phyloP scores from a whole-genome alignment of 768 basidiomycete species.

The Leccinellum luteum region DNA sequence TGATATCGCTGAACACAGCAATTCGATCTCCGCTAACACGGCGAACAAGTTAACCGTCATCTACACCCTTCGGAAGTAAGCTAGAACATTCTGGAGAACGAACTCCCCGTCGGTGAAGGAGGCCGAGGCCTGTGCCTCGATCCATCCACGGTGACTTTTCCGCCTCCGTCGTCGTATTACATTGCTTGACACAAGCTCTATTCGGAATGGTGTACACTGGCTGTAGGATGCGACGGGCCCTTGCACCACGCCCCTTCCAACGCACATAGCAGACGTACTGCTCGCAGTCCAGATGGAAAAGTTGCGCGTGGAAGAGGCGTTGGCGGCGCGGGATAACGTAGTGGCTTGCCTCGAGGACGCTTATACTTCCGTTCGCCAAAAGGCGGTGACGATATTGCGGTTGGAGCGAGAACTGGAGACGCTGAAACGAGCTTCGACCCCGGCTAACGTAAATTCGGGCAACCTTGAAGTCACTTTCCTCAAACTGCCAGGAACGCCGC shows the following conservation, averaged over 20 bases:
- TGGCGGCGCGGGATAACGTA: slow-evolving; percentile 61
- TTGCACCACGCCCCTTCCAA: background rate
- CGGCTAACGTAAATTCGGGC: slow-evolving; percentile 15
- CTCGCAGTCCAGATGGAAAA: slow-evolving; percentile 55
- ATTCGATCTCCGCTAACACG: background rate
- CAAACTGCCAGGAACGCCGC: slow-evolving; percentile 1
- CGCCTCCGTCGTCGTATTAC: background rate
- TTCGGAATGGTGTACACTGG: slow-evolving; percentile 9
- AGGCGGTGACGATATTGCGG: slow-evolving; percentile 48
- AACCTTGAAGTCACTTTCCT: background rate
- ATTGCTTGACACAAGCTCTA: background rate
- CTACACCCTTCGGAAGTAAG: no score
- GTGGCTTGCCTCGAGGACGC: slow-evolving; percentile 58
- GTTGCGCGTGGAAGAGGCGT: slow-evolving; percentile 51
- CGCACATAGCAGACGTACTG: slow-evolving; percentile 43
- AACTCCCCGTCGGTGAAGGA: background rate
- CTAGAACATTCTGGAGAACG: slow-evolving; percentile 4
- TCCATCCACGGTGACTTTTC: slow-evolving; percentile 13
- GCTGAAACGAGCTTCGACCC: slow-evolving; percentile 21
- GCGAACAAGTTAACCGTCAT: background rate
- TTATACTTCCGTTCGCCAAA: slow-evolving; percentile 59
- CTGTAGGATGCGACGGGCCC: background rate
- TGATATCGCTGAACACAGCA: no score
- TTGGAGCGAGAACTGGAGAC: slow-evolving; percentile 43
- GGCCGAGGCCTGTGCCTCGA: background rate